phyloP scores from a whole-genome alignment of 345 rosid species.

The Eucalyptus cloeziana region DNA sequence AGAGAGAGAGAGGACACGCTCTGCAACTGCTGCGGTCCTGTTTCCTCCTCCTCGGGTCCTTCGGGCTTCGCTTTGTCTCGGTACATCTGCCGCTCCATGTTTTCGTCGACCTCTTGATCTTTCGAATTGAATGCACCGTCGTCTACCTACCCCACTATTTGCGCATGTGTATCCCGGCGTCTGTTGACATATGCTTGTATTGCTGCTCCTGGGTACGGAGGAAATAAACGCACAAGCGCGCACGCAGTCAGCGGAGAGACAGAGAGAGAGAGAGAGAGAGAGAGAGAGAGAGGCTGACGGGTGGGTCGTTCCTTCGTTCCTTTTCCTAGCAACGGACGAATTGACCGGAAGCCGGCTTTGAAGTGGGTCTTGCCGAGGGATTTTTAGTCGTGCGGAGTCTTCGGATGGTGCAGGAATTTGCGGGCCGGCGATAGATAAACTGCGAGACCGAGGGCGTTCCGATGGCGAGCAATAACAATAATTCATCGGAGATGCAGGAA shows the following conservation, averaged over 20 bases:
- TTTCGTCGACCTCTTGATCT: neutral
- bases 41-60: constrained; percentile 8
- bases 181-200: neutral
- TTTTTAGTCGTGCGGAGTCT: neutral
- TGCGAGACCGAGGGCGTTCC: neutral
- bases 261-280: neutral
- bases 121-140: neutral
- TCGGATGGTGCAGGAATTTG: neutral
- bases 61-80: constrained; percentile 6
- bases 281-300: neutral
- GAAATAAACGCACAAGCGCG: neutral
- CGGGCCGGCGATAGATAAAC: neutral
- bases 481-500: constrained; percentile 52
- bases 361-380: neutral
- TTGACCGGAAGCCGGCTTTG: neutral
- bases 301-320: neutral
- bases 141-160: neutral
- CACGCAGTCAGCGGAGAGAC: neutral
- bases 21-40: constrained; percentile 39
- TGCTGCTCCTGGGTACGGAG: neutral
- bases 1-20: constrained; percentile 34
- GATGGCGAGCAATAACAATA: constrained; percentile 14
- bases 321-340: neutral
- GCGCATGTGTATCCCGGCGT: neutral
- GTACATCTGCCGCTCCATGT: neutral